Evolutionary conservation across 2,329 filamentous ascomycete species (phyloP).

Genomic region (Immersiporthe knoxdaviesiana): DNA sequence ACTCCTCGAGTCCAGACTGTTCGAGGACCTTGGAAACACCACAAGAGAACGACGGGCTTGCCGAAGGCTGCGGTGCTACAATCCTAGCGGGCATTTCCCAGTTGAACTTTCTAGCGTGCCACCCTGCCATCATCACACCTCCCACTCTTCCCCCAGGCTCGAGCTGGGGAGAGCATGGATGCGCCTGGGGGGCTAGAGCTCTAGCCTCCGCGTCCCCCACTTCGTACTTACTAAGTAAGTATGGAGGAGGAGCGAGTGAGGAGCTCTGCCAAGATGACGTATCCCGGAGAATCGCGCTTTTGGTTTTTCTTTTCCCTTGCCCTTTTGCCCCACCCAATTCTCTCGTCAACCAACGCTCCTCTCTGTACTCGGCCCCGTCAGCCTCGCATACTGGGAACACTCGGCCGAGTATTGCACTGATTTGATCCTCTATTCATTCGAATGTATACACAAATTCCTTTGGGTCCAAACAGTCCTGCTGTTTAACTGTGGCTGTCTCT

Average conservation of each 20-base stretch:
- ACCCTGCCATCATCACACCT: background rate
- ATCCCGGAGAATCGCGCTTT: background rate
- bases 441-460: background rate
- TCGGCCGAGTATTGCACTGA: background rate
- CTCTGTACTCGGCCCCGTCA: background rate
- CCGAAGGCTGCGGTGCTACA: background rate
- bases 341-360: background rate
- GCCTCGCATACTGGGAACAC: background rate
- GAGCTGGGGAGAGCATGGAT: slow-evolving; percentile 22
- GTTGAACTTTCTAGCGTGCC: background rate
- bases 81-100: background rate
- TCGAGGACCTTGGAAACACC: background rate
- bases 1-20: background rate
- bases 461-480: background rate
- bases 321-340: background rate
- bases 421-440: too few species aligned
- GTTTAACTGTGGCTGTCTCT: background rate
- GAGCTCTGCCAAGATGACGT: slow-evolving; percentile 19
- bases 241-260: background rate
- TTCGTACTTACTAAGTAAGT: too few species aligned
- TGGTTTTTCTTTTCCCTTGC: background rate
- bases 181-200: slow-evolving; percentile 18
- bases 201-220: slow-evolving; percentile 24
- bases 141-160: background rate
- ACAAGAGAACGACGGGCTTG: background rate